These are phyloP conservation scores for Penstemon newberryi DNA, from an alignment of 257 asterid genomes.

Conservation along the genomic window DNA sequence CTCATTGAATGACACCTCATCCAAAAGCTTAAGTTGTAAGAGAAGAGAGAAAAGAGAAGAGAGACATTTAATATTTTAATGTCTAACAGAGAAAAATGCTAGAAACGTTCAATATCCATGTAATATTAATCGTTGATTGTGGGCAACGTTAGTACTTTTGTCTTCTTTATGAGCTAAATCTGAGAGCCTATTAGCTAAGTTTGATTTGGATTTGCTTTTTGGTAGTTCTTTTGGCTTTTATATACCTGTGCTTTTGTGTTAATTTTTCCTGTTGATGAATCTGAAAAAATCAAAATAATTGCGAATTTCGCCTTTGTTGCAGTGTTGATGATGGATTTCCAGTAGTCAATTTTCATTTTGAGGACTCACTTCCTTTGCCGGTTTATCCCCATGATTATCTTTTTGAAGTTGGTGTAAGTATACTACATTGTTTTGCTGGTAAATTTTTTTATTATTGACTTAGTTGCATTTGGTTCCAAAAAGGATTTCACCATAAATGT, in stretches of 20 bases:
- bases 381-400: slow-evolving; percentile 84
- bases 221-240: too few species aligned
- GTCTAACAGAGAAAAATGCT: not conserved
- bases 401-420: slow-evolving; percentile 65
- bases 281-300: slow-evolving; percentile 13
- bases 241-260: not conserved
- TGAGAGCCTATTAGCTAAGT: not conserved
- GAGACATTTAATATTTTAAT: not conserved
- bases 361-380: slow-evolving; percentile 55
- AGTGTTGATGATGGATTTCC: slow-evolving; percentile 92
- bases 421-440: slow-evolving; percentile 15
- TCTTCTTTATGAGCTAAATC: too few species aligned
- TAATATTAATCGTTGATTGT: too few species aligned
- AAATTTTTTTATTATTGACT: not conserved
- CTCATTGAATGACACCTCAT: too few species aligned
- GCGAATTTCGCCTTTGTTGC: slow-evolving; percentile 37
- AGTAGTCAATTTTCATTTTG: slow-evolving; percentile 71
- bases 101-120: too few species aligned
- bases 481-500: slow-evolving; percentile 1
- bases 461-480: slow-evolving; percentile 5
- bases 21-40: too few species aligned
- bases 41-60: too few species aligned
- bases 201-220: too few species aligned
- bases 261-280: not conserved
- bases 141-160: too few species aligned